Percentiles rank a stretch among this genome's conserved stretches.
Conservation (phyloP, 192 early-diverging fungal genomes). For the Coemansia javaensis region DNA sequence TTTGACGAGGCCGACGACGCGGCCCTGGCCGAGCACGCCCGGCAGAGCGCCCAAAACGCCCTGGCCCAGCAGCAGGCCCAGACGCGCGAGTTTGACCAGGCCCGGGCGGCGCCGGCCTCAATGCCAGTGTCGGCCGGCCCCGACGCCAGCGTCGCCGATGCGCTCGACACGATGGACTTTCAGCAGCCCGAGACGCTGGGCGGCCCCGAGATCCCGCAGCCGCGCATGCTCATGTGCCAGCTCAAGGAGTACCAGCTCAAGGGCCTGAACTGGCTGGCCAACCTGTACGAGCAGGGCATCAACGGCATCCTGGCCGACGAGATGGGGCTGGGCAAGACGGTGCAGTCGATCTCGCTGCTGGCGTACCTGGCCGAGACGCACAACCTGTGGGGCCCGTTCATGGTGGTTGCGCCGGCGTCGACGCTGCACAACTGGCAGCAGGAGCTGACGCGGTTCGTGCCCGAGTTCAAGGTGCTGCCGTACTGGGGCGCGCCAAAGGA, state of each 20-base stretch:
- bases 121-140: too few species aligned
- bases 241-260: constrained; percentile 79
- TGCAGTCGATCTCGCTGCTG: constrained; percentile 86
- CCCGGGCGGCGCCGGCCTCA: too few species aligned
- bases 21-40: constrained; percentile 62
- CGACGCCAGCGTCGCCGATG: constrained; percentile 42
- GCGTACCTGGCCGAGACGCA: constrained; percentile 82
- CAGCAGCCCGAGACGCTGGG: constrained; percentile 75
- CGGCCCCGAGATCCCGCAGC: constrained; percentile 71
- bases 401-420: constrained; percentile 84
- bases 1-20: constrained; percentile 79
- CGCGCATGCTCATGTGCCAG: constrained; percentile 80
- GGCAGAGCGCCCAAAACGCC: constrained; percentile 70
- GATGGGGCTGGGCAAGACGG: constrained; percentile 82
- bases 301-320: constrained; percentile 88
- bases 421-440: constrained; percentile 93
- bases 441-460: constrained; percentile 77
- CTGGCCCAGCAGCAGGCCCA: constrained; percentile 62
- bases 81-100: constrained; percentile 67
- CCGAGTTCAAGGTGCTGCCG: constrained; percentile 73
- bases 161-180: constrained; percentile 81
- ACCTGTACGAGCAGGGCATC: constrained; percentile 85
- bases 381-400: constrained; percentile 86
- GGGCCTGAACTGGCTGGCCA: constrained; percentile 80
- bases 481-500: constrained; percentile 87